Base-by-base conservation (phyloP, 2,329 filamentous ascomycete genomes). In the Dactylellina parvicollis region DNA sequence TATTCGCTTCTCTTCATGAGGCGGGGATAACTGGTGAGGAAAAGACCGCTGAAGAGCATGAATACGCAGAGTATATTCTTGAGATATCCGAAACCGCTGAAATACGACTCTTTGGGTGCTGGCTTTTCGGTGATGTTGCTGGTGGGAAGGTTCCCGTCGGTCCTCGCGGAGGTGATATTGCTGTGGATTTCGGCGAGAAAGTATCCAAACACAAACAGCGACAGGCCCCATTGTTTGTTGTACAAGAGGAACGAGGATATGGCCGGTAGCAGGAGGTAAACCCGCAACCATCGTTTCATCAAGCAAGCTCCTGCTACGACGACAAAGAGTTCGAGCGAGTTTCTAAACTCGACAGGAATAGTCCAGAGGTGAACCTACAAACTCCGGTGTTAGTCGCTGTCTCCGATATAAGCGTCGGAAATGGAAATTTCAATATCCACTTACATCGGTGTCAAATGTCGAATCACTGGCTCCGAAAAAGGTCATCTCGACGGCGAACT, bases 331-430 rank as follows among this genome's bases (percentile, higher is more conserved):
- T 10, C 8, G 7, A 54, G 3, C 12, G 49, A 54, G n/a, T 22
- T 26, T 18, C 36, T 26, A 14, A 54, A 54, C 22, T 54, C 49
- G 36, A 54, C 22, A 18, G 49, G 12, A 2, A 54, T 54, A 7
- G 49, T 54, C 49, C 49, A 54, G 36, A 54, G 26, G 18, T 54
- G 49, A 1, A 10, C 18, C 49, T 54, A 30, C n/a, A n/a, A n/a
- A n/a, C n/a, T n/a, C n/a, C n/a, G n/a, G n/a, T n/a, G n/a, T n/a
- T n/a, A n/a, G n/a, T n/a, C n/a, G n/a, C n/a, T n/a, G n/a, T n/a
- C n/a, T n/a, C n/a, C n/a, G n/a, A n/a, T n/a, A n/a, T n/a, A n/a
- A n/a, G n/a, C n/a, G n/a, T n/a, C n/a, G n/a, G n/a, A n/a, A n/a
- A n/a, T n/a, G n/a, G n/a, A n/a, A n/a, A n/a, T n/a, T n/a, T n/a